Evolutionary conservation across 805 yeast species (phyloP), one percentile per base, ranked within the genome.

Genomic region (Suhomyces pyralidae): DNA sequence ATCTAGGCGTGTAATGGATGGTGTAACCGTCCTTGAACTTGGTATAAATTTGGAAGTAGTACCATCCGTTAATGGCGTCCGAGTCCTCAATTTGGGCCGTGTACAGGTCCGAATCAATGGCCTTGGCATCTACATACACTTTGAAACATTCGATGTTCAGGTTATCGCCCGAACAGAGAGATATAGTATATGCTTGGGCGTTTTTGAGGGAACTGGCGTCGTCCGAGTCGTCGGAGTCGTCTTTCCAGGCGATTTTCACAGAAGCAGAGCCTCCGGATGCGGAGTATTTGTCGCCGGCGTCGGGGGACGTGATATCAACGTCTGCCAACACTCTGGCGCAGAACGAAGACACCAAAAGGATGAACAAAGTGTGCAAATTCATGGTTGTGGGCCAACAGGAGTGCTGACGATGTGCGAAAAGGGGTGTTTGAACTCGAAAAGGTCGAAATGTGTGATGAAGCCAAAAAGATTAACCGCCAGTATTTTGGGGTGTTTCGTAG

Each of bases 161-260:
- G 61, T 83, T 81, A 22, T 84, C 67, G 30, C 96, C 97, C 1
- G 92, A 81, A 68, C 93, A 85, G 49, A 93, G 71, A 5, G 70
- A 66, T 50, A 91, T 71, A 0, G 84, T 73, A 55, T 79, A 82
- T 1, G 70, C 58, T 3, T 67, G 55, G 22, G 82, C 78, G 7
- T 78, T 72, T 2, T 60, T 52, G 45, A 86, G 60, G 0, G 74
- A 55, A 0, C 89, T 88, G 10, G 61, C 62, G 3, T 53, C 58
- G 38, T 80, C 84, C 57, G 80, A 80, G 54, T 83, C 86, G 14
- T 74, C 32, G 2, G 32, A 28, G 32, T 28, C 65, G 85, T 96
- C 91, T 22, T 61, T 54, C 64, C 88, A 67, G n/a, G 54, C 57
- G 50, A 79, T 59, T 2, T 61, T 56, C 32, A 73, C 65, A 0